Evolutionary conservation across 371 early-diverging fungal genomes (phyloP).

Genomic region (Syncephalis plumigaleata): DNA sequence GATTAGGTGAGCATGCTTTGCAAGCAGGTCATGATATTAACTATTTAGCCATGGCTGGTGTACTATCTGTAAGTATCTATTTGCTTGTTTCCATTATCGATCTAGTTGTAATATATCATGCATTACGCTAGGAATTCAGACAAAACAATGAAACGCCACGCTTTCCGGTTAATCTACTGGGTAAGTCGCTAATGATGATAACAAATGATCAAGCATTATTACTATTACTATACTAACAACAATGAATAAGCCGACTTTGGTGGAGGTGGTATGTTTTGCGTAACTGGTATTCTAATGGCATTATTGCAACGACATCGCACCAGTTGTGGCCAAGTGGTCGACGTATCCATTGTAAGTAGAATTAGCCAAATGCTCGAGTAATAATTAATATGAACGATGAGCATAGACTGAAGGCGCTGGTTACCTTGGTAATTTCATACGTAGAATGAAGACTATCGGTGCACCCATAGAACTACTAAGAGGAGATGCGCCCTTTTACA

Average conservation of each 20-base stretch:
- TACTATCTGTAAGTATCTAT: constrained; percentile 25
- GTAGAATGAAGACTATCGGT: constrained; percentile 31
- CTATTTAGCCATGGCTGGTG: constrained; percentile 48
- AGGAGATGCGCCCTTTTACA: constrained; percentile 53
- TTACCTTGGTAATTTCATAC: constrained; percentile 15
- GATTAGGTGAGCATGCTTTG: constrained; percentile 15
- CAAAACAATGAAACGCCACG: constrained; percentile 31
- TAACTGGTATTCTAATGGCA: constrained; percentile 46
- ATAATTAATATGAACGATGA: not conserved
- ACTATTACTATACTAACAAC: no score
- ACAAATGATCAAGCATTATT: no score
- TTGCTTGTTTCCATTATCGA: not conserved
- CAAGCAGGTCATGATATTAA: constrained; percentile 68
- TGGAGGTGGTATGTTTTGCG: constrained; percentile 54
- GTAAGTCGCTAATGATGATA: constrained; percentile 12
- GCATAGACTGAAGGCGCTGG: not conserved
- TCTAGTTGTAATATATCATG: not conserved
- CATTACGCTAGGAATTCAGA: constrained; percentile 29
- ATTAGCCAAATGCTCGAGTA: not conserved
- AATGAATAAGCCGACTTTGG: constrained; percentile 42
- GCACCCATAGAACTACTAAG: constrained; percentile 36
- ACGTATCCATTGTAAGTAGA: constrained; percentile 42
- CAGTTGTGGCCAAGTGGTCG: constrained; percentile 54
- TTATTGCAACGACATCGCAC: constrained; percentile 35
- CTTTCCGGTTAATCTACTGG: constrained; percentile 44